Percentiles rank a stretch among this genome's conserved stretches.
Evolutionary conservation across 768 basidiomycete genomes (phyloP).

Genomic region (Tephrocybe sp.): DNA sequence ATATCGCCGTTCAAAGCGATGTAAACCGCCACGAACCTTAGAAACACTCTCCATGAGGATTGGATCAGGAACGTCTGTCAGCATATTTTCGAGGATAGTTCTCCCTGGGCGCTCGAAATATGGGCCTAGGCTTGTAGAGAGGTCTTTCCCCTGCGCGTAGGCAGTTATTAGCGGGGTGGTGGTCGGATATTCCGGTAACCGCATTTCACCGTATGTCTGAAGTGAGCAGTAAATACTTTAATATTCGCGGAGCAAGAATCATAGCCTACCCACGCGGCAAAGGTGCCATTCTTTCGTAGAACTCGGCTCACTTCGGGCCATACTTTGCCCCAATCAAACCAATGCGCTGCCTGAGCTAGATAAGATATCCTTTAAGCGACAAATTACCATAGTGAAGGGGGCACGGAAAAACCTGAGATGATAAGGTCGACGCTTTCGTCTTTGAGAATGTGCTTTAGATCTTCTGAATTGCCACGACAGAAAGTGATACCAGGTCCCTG

Average conservation of each 20-base stretch:
- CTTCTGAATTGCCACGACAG: constrained; percentile 47
- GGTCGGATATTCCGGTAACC: constrained; percentile 58
- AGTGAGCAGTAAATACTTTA: not conserved
- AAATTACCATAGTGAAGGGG: not conserved
- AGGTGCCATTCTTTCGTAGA: constrained; percentile 58
- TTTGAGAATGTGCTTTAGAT: constrained; percentile 41
- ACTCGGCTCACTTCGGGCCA: constrained; percentile 69
- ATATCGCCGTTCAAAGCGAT: constrained; percentile 49
- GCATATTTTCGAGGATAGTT: constrained; percentile 66
- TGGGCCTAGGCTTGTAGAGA: constrained; percentile 54
- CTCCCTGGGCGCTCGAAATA: constrained; percentile 84
- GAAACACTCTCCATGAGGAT: constrained; percentile 21
- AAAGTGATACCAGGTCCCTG: constrained; percentile 23
- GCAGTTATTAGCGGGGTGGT: constrained; percentile 56
- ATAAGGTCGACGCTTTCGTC: constrained; percentile 61
- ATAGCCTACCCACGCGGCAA: constrained; percentile 67
- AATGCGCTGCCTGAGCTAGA: constrained; percentile 75
- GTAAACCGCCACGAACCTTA: constrained; percentile 29
- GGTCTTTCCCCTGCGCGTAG: constrained; percentile 61
- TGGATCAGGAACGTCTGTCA: constrained; percentile 66
- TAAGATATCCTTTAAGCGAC: not conserved
- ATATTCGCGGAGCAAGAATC: not conserved
- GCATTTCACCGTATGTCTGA: constrained; percentile 71
- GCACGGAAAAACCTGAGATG: constrained; percentile 45
- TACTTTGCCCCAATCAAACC: constrained; percentile 73